phyloP scores from a whole-genome alignment of 257 asterid species.

The Echites panduratus region DNA sequence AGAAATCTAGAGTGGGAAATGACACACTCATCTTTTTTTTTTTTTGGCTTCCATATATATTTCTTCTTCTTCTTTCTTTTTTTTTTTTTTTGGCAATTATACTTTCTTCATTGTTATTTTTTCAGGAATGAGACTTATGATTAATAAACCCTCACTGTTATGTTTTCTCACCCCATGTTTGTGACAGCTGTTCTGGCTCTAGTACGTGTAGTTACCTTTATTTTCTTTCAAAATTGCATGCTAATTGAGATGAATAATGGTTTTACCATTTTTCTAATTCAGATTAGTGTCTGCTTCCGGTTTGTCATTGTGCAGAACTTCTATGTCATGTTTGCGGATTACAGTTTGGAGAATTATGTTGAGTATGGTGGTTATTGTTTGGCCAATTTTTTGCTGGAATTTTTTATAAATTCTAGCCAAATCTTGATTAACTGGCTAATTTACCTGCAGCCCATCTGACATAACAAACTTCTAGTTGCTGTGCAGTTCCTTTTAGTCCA shows the following conservation, averaged over 20 bases:
- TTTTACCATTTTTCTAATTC: neutral
- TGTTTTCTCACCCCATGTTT: neutral
- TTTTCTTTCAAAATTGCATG: neutral
- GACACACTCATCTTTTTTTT: neutral
- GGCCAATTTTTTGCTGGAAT: neutral
- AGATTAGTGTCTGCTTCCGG: neutral
- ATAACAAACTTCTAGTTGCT: neutral
- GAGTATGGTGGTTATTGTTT: neutral
- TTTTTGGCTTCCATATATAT: neutral
- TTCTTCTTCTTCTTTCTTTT: neutral
- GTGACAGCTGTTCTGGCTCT: neutral
- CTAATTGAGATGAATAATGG: neutral
- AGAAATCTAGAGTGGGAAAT: neutral
- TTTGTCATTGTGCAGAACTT: neutral
- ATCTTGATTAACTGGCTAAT: neutral
- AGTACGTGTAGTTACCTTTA: neutral
- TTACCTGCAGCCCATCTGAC: neutral
- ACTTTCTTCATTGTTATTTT: neutral
- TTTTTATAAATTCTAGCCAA: neutral
- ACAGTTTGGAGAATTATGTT: neutral
- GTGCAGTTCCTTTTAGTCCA: neutral
- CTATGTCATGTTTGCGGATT: neutral
- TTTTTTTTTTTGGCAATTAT: neutral
- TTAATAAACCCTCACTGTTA: neutral
- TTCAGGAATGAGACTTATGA: neutral